Conservation (phyloP, 169 alveolate genomes). For the Plasmodium sp. region DNA sequence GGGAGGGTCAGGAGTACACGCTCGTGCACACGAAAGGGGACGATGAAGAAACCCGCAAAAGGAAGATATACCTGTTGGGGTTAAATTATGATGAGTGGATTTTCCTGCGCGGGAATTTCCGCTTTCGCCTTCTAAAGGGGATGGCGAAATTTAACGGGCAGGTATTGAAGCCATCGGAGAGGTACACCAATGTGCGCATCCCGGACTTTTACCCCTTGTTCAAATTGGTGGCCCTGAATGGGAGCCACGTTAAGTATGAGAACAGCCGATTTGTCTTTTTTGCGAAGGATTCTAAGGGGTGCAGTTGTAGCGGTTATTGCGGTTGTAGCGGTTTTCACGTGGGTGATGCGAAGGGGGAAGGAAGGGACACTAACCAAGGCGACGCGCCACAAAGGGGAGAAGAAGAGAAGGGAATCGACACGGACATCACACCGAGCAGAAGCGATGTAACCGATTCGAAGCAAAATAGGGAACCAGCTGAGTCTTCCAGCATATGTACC, state of each 20-base stretch:
- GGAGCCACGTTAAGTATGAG: slow-evolving; percentile 19
- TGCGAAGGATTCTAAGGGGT: background rate
- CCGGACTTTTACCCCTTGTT: slow-evolving; percentile 42
- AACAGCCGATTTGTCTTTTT: slow-evolving; percentile 7
- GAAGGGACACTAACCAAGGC: background rate
- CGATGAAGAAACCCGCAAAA: slow-evolving; percentile 2
- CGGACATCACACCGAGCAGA: background rate
- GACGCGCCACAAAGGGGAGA: background rate
- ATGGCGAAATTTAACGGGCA: slow-evolving; percentile 30
- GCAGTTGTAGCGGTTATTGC: background rate
- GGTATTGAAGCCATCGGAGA: slow-evolving; percentile 32
- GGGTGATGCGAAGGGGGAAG: background rate
- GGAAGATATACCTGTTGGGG: slow-evolving; percentile 48
- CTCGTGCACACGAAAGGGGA: slow-evolving; percentile 19
- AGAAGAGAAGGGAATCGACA: background rate
- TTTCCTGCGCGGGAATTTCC: slow-evolving; percentile 57
- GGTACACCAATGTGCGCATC: slow-evolving; percentile 45
- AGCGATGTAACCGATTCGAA: background rate
- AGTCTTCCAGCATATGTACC: background rate
- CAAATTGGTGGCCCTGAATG: slow-evolving; percentile 31
- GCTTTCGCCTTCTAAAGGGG: slow-evolving; percentile 67
- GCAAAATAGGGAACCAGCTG: background rate
- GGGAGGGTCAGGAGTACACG: background rate
- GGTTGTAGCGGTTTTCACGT: too few species aligned
- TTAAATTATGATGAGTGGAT: slow-evolving; percentile 66